Evolutionary conservation across 805 yeast species (phyloP).

Genomic region (Nakazawaea ambrosiae): DNA sequence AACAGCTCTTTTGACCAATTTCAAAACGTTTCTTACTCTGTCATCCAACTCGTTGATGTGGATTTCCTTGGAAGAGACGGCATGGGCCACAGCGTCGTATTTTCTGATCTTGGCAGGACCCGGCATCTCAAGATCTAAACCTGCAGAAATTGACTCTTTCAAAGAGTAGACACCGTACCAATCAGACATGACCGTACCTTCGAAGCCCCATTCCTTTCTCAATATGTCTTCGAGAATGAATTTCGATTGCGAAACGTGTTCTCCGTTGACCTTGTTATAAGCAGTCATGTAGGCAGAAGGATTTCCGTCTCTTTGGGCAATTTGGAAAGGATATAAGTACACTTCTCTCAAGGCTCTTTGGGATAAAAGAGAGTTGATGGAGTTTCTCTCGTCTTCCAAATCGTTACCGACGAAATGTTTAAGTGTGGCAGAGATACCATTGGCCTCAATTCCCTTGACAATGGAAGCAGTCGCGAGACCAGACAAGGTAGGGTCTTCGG

Average conservation of each 20-base stretch:
- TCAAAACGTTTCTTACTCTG: conserved; percentile 39
- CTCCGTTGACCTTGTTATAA: conserved; percentile 59
- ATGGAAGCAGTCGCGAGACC: conserved; percentile 41
- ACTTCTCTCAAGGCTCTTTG: conserved; percentile 61
- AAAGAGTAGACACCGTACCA: conserved; percentile 55
- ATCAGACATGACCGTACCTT: conserved; percentile 55
- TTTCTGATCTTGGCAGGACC: conserved; percentile 47
- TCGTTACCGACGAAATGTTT: conserved; percentile 63
- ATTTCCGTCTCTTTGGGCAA: conserved; percentile 43
- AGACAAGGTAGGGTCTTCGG: conserved; percentile 36
- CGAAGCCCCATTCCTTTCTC: conserved; percentile 49
- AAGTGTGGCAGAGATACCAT: conserved; percentile 45
- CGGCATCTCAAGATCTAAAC: conserved; percentile 63
- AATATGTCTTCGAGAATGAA: conserved; percentile 37
- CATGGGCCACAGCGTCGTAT: conserved; percentile 31
- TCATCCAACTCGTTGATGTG: conserved; percentile 35
- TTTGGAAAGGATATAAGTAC: conserved; percentile 56
- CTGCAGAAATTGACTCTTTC: conserved; percentile 41
- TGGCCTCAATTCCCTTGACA: conserved; percentile 47
- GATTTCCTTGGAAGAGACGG: conserved; percentile 34
- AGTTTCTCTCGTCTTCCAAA: conserved; percentile 46
- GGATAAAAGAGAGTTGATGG: conserved; percentile 41
- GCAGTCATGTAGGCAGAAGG: conserved; percentile 57
- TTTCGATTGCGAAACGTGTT: conserved; percentile 43
- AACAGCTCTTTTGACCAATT: conserved; percentile 36